phyloP scores from a whole-genome alignment of 352 stramenopile species.

The Pythium monospermum region DNA sequence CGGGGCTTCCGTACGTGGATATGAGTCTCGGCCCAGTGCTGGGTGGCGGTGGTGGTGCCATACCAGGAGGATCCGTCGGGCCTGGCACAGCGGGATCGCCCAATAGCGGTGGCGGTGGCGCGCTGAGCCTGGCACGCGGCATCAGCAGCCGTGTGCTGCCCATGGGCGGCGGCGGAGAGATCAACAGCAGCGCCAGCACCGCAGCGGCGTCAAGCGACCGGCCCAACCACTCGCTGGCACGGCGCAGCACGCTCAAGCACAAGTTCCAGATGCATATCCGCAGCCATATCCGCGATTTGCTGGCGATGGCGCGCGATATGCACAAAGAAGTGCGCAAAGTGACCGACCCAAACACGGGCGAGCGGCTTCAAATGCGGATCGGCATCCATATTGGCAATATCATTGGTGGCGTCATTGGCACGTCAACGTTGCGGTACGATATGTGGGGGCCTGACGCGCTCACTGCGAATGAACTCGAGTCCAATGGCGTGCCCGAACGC shows the following conservation, averaged over 20 bases:
- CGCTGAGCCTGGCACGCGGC: constrained; percentile 2
- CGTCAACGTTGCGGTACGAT: constrained; percentile 82
- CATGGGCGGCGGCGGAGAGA: constrained; percentile 21
- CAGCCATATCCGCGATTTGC: constrained; percentile 71
- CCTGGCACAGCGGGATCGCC: background rate
- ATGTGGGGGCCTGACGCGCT: constrained; percentile 85
- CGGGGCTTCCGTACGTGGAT: constrained; percentile 78
- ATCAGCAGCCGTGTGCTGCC: constrained; percentile 52
- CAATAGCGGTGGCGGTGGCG: constrained; percentile 9
- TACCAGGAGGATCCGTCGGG: too few relatives aligned
- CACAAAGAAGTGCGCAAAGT: constrained; percentile 83
- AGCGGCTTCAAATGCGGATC: constrained; percentile 83
- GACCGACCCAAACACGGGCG: constrained; percentile 76
- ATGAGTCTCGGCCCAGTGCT: constrained; percentile 73
- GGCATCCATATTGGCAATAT: constrained; percentile 87
- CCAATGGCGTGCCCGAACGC: constrained; percentile 73
- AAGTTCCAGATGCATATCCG: constrained; percentile 81
- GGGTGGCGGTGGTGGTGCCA: too few relatives aligned
- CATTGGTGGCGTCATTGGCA: constrained; percentile 85
- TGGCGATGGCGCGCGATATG: constrained; percentile 84
- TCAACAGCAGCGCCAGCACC: constrained; percentile 7
- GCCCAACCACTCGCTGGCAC: too few relatives aligned
- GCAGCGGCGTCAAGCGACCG: too few relatives aligned
- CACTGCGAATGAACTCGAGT: constrained; percentile 85
- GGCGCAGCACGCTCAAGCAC: constrained; percentile 70